A percentile compares a stretch with the other conserved stretches of the same genome.
phyloP scores from a whole-genome alignment of 176 grass and related monocot genomes.

The Oryza rufipogon region DNA sequence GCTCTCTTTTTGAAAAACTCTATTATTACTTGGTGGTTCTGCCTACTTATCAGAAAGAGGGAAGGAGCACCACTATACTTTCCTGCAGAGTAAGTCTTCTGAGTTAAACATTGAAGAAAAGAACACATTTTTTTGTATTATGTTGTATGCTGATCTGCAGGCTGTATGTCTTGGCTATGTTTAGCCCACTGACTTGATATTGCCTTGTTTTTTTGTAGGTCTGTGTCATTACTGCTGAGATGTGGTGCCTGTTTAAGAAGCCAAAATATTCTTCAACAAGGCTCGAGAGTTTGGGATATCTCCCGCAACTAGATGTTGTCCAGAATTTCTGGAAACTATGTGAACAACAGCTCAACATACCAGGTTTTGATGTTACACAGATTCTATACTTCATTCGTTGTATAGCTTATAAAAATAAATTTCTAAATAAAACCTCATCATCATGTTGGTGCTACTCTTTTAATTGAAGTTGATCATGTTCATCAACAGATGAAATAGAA shows the following conservation, averaged over 20 bases:
- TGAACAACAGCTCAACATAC: constrained; percentile 77
- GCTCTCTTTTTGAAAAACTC: constrained; percentile 73
- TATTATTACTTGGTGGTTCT: constrained; percentile 74
- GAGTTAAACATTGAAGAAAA: constrained; percentile 9
- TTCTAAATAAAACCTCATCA: constrained; percentile 6
- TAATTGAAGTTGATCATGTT: constrained; percentile 36
- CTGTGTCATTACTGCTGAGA: constrained; percentile 78
- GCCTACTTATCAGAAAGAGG: constrained; percentile 70
- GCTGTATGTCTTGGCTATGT: background rate
- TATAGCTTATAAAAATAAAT: background rate
- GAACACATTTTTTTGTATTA: constrained; percentile 10
- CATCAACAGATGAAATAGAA: constrained; percentile 90
- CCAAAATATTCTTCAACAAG: constrained; percentile 82
- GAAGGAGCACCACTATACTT: constrained; percentile 74
- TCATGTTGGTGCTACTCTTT: constrained; percentile 15
- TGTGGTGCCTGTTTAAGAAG: constrained; percentile 98
- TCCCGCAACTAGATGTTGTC: constrained; percentile 66
- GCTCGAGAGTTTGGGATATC: constrained; percentile 80
- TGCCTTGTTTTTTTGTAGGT: constrained; percentile 60
- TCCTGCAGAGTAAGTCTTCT: constrained; percentile 81
- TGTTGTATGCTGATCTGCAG: background rate
- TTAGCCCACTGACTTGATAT: constrained; percentile 23
- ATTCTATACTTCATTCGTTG: background rate
- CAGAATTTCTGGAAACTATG: constrained; percentile 97
- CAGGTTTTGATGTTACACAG: constrained; percentile 54